phyloP scores from a whole-genome alignment of 441 rosid species.

The Viola pubescens region DNA sequence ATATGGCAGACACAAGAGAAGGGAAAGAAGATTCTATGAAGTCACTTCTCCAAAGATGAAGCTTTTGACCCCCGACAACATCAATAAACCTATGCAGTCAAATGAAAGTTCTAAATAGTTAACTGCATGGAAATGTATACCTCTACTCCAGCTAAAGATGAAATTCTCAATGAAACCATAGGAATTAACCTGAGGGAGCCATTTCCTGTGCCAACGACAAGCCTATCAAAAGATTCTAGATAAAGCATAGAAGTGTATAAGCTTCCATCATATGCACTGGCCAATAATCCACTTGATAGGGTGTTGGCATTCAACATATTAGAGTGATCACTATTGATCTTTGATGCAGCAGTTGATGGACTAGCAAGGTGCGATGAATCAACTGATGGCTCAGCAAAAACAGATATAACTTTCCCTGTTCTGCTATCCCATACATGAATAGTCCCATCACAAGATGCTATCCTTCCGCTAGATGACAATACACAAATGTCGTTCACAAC shows the following conservation, averaged over 20 bases:
- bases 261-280: conserved; percentile 62
- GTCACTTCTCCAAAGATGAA: conserved; percentile 86
- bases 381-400: conserved; percentile 60
- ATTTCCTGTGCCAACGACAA: conserved; percentile 77
- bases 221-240: conserved; percentile 55
- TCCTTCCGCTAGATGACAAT: conserved; percentile 64
- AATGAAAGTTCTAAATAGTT: conserved; percentile 1
- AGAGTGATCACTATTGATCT: conserved; percentile 37
- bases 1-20: conserved; percentile 75
- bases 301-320: conserved; percentile 51
- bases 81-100: conserved; percentile 56
- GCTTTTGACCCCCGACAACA: conserved; percentile 60
- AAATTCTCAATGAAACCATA: conserved; percentile 14
- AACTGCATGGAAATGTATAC: conserved; percentile 13
- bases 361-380: conserved; percentile 47
- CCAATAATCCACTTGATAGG: conserved; percentile 61
- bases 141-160: conserved; percentile 11
- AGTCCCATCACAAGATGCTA: conserved; percentile 95
- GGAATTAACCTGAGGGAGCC: conserved; percentile 72
- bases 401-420: conserved; percentile 62
- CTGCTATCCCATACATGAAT: conserved; percentile 86
- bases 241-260: conserved; percentile 84
- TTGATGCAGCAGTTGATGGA: conserved; percentile 37
- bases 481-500: conserved; percentile 80
- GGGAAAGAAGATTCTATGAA: conserved; percentile 58